Conservation (phyloP, 768 basidiomycete genomes). For the Podaxis rugospora region DNA sequence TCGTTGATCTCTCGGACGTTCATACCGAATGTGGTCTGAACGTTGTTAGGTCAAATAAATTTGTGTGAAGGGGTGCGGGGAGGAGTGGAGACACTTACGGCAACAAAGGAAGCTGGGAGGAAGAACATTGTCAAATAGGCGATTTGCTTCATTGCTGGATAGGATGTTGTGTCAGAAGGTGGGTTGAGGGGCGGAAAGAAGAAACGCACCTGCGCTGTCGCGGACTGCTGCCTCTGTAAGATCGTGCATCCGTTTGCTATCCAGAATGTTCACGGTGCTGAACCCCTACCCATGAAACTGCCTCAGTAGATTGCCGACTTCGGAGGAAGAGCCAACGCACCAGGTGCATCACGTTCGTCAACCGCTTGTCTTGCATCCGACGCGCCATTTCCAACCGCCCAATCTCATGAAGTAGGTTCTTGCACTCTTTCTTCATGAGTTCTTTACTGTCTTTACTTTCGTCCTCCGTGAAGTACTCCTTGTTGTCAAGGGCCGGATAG, state of each 20-base stretch:
- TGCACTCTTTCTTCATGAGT: constrained; percentile 33
- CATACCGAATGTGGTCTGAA: constrained; percentile 45
- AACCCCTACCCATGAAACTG: constrained; percentile 37
- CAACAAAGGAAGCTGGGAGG: constrained; percentile 49
- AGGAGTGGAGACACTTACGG: constrained; percentile 22
- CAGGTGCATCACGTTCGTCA: constrained; percentile 42
- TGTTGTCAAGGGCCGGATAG: constrained; percentile 33
- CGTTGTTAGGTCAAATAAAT: not conserved
- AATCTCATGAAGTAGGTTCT: constrained; percentile 39
- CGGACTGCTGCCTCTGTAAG: constrained; percentile 39
- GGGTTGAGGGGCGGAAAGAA: not conserved
- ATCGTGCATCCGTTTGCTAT: constrained; percentile 40
- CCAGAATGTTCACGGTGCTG: constrained; percentile 45
- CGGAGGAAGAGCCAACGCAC: constrained; percentile 17
- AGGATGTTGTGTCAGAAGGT: not conserved
- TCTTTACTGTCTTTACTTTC: constrained; percentile 1
- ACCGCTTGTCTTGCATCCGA: constrained; percentile 29
- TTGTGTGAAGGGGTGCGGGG: not conserved
- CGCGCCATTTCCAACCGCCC: constrained; percentile 33
- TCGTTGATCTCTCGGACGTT: constrained; percentile 35
- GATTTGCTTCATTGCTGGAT: constrained; percentile 45
- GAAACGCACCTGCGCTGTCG: constrained; percentile 25
- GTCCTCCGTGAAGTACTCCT: constrained; percentile 6
- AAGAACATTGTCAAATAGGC: constrained; percentile 61
- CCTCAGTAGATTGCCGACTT: constrained; percentile 25